Conservation (phyloP, 1,284 basidiomycete genomes). For the Ganoderma resinaceum region DNA sequence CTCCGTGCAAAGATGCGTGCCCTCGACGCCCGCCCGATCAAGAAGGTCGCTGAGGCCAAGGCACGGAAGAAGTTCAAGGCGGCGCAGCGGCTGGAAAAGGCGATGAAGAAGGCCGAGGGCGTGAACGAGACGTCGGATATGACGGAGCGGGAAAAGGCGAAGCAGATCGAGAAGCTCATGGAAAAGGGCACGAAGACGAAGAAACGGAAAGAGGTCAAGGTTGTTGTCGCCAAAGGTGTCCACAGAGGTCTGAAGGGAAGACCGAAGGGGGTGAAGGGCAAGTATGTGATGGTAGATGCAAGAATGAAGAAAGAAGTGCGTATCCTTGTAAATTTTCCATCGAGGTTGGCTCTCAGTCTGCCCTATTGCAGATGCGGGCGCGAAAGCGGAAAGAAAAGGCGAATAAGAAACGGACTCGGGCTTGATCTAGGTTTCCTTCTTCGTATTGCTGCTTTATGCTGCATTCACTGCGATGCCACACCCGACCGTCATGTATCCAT, state of each 20-base stretch:
- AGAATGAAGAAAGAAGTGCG: constrained; percentile 85
- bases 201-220: constrained; percentile 83
- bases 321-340: constrained; percentile 13
- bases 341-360: constrained; percentile 15
- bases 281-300: constrained; percentile 92
- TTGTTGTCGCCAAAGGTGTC: constrained; percentile 92
- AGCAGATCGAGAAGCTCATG: constrained; percentile 93
- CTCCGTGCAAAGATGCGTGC: constrained; percentile 92
- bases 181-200: constrained; percentile 75
- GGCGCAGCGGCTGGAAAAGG: constrained; percentile 86
- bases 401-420: constrained; percentile 62
- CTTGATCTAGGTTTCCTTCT: constrained; percentile 11
- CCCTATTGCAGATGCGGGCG: constrained; percentile 61
- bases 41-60: constrained; percentile 99
- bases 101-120: constrained; percentile 96
- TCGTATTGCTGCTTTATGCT: neutral
- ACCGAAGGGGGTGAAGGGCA: constrained; percentile 95
- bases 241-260: constrained; percentile 93
- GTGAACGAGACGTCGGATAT: constrained; percentile 91
- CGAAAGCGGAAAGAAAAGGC: constrained; percentile 75
- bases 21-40: constrained; percentile 96
- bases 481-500: constrained; percentile 12
- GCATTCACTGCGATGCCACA: neutral
- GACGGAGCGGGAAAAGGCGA: constrained; percentile 94
- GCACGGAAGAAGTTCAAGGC: constrained; percentile 96